Base-by-base conservation (phyloP, 2,329 filamentous ascomycete genomes). In the Cladophialophora immunda region DNA sequence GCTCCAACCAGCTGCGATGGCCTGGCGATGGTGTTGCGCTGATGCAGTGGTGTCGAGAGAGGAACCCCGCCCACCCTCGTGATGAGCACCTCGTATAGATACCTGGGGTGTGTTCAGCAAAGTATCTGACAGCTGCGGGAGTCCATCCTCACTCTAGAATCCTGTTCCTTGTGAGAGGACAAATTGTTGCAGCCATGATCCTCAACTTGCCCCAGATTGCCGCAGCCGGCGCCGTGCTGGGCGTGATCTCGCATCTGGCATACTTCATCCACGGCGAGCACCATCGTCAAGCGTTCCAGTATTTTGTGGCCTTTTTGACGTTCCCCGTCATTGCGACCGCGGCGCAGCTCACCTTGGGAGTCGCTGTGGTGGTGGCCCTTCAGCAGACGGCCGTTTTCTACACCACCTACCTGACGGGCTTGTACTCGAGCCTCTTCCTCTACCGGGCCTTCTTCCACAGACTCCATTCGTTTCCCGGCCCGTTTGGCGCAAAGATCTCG, bases 391-490 rank as follows among this genome's bases (percentile, higher is more conserved):
- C 50, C 22, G 5, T 41, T 3, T 52, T 64, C 22, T 58, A 50
- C 32, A 11, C 52, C 19, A 19, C 60, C 27, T 64, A 36, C 52
- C 34, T 67, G 38, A 27, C 45, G 25, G 65, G 64, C 19, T 27
- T 67, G 19, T 67, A 58, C 38, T 19, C 29, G 25, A 67, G 38
- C 38, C 52, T 67, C n/a, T 53, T 65, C 27, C 22, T 75, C 8
- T 77, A 77, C 62, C 73, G 74, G 7, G 61, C 76, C 9, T 75
- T 71, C 34, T 67, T 77, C 9, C 73, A 73, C 57, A 75, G 75
- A 1, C 65, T 77, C 19, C 69, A 70, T 8, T 71, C 70, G n/a
- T 75, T 77, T 47, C 76, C 76, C 1, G 75, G 76, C 1, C 75
- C 76, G 2, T 71, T 72, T n/a, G 64, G 74, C 17, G 68, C 67